Evolutionary conservation across 2,329 filamentous ascomycete species (phyloP), one percentile per base, ranked within the genome.

Genomic region (Trichophyton verrucosum): DNA sequence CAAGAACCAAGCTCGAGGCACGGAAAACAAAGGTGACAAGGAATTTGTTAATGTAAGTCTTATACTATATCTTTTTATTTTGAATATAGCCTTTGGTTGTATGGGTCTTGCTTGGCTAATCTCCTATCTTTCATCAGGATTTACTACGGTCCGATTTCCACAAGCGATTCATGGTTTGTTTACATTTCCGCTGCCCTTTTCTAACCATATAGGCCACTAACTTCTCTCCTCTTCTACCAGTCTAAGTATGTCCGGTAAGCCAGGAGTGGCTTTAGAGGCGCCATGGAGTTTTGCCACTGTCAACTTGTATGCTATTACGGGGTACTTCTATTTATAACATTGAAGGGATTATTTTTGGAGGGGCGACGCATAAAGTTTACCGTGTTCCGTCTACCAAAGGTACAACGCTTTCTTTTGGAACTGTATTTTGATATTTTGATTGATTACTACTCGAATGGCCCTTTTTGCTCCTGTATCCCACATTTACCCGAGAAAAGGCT

Each of bases 1-100:
- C 78, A 97, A 96, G 79, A 99, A 99, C 74, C 94, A 99, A 77
- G 94, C 92, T 38, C 83, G 94, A 62, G 94, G 92, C 7, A 96
- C 91, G 0, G 92, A 97, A 71, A 90, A 96, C 64, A 91, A 87
- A 78, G 85, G 87, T 64, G 91, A 87, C 78, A 95, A 92, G 78
- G 91, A 96, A 75, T 99, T 99, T 76, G 91, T 99, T 74, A 99
- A 99, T 72, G 91, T 89, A 73, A 17, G 36, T 36, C 46, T 56
- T 42, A n/a, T 57, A 11, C 57, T 13, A 17, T 65, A 56, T 13
- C n/a, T 24, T 46, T 13, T 22, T 47, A 13, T 5, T 20, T 17
- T 27, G 22, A 33, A 57, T 20, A 38, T 30, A 27, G 27, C 40
- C 57, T 2, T 57, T 44, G 56, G 15, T 38, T 55, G 11, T 33